phyloP scores from a whole-genome alignment of 805 yeast genomes.

The Teunomyces stri region DNA sequence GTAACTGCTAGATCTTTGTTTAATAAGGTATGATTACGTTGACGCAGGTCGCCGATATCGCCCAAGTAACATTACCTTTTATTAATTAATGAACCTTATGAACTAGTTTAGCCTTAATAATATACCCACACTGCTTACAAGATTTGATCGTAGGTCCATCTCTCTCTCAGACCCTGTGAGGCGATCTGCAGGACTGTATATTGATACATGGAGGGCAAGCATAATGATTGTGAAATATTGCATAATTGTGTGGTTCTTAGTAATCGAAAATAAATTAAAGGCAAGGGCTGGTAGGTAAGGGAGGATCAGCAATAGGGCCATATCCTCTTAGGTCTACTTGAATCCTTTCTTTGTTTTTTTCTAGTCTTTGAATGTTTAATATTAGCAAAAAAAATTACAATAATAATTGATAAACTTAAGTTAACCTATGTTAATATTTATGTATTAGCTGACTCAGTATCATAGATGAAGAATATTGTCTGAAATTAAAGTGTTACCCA shows the following conservation, averaged over 20 bases:
- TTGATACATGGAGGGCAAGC: neutral
- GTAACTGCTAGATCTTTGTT: constrained; percentile 35
- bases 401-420: too few species aligned
- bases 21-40: constrained; percentile 25
- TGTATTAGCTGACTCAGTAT: too few species aligned
- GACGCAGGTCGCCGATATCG: neutral
- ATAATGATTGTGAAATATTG: constrained; percentile 1
- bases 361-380: too few species aligned
- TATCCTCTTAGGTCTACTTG: too few species aligned
- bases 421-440: too few species aligned
- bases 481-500: too few species aligned
- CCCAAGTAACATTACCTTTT: neutral
- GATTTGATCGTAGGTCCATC: neutral
- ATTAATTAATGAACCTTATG: neutral
- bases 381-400: too few species aligned
- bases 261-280: neutral
- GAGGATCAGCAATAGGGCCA: neutral
- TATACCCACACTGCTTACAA: neutral
- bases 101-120: neutral
- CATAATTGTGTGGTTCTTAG: constrained; percentile 1
- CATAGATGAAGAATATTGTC: too few species aligned
- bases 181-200: neutral
- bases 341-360: too few species aligned
- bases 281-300: too few species aligned
- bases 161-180: neutral